phyloP scores from a whole-genome alignment of 768 basidiomycete genomes.

The Leccinum longicurvipes region DNA sequence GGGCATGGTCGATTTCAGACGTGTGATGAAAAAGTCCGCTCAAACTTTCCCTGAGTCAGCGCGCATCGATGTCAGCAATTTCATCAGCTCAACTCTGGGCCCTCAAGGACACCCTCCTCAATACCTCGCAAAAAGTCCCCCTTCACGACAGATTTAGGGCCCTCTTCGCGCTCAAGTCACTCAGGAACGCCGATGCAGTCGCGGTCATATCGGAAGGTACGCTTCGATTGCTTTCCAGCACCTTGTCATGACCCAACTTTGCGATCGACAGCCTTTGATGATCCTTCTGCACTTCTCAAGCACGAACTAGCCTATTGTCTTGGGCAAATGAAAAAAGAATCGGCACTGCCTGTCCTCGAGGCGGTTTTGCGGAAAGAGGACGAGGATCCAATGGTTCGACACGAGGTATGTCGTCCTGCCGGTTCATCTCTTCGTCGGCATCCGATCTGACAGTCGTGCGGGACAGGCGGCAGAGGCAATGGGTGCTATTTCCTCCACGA shows the following conservation, averaged over 20 bases:
- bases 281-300: constrained; percentile 87
- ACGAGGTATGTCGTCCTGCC: constrained; percentile 63
- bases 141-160: constrained; percentile 89
- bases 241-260: neutral
- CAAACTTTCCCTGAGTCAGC: constrained; percentile 28
- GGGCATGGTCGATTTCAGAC: constrained; percentile 56
- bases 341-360: constrained; percentile 79
- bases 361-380: constrained; percentile 62
- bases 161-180: constrained; percentile 86
- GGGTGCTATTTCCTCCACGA: constrained; percentile 79
- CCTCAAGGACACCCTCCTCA: constrained; percentile 78
- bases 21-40: constrained; percentile 49
- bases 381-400: constrained; percentile 95
- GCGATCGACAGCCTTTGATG: constrained; percentile 62
- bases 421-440: neutral
- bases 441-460: constrained; percentile 13
- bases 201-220: constrained; percentile 81
- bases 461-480: constrained; percentile 95
- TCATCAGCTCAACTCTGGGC: constrained; percentile 54
- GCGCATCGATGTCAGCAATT: constrained; percentile 32
- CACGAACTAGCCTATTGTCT: constrained; percentile 98
- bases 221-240: constrained; percentile 9
- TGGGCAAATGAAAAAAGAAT: constrained; percentile 77
- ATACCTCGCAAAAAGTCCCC: constrained; percentile 63
- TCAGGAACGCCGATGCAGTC: constrained; percentile 77